Evolutionary conservation across 495 filamentous ascomycete genomes (phyloP).

Genomic region (Staphylotrichum tortipilum): DNA sequence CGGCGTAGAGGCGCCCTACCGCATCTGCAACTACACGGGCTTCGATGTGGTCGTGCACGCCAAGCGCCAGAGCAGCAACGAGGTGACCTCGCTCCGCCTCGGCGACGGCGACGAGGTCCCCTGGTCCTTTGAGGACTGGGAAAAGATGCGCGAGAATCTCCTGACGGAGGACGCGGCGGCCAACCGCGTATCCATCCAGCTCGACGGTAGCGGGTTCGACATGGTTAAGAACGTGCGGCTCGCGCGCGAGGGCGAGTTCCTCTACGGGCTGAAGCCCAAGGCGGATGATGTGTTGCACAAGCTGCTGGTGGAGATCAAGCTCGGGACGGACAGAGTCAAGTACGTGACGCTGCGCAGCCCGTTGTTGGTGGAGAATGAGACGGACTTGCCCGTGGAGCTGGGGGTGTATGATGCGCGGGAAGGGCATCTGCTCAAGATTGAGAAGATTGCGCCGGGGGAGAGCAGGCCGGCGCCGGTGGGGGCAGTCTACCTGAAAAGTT

Average conservation of each 20-base stretch:
- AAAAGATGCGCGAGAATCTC: constrained; percentile 84
- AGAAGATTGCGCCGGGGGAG: constrained; percentile 92
- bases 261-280: constrained; percentile 82
- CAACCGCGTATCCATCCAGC: constrained; percentile 67
- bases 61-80: constrained; percentile 51
- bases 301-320: constrained; percentile 81
- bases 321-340: constrained; percentile 90
- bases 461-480: constrained; percentile 86
- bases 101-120: constrained; percentile 83
- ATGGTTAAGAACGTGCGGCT: constrained; percentile 79
- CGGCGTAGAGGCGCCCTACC: constrained; percentile 83
- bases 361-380: constrained; percentile 93
- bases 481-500: constrained; percentile 78
- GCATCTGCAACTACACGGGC: constrained; percentile 90
- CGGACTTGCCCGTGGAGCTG: constrained; percentile 89
- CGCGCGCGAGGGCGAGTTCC: constrained; percentile 82
- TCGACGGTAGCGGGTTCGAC: constrained; percentile 92
- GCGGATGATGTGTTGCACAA: constrained; percentile 71
- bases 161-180: constrained; percentile 65
- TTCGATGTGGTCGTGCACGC: constrained; percentile 82
- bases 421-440: constrained; percentile 89
- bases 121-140: constrained; percentile 95
- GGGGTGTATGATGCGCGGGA: constrained; percentile 87
- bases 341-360: constrained; percentile 95
- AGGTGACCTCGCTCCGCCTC: constrained; percentile 62